These are phyloP conservation scores for Coniochaeta sp. DNA, from an alignment of 2,329 filamentous ascomycete genomes.

Conservation along the genomic window DNA sequence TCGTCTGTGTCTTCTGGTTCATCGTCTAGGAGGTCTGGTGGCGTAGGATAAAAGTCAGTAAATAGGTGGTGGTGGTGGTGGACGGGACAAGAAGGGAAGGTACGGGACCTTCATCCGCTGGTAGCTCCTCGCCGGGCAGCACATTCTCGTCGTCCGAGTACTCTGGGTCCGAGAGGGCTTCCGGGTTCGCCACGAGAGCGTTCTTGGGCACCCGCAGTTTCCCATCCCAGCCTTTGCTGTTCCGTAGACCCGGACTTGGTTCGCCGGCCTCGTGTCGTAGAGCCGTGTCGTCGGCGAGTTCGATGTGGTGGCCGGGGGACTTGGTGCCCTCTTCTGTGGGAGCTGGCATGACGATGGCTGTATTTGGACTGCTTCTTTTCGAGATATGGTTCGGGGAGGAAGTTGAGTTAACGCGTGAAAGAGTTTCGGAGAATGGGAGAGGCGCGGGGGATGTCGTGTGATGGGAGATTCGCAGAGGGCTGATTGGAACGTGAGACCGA, in stretches of 20 bases:
- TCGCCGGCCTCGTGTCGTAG: slow-evolving; percentile 30
- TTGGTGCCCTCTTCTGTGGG: slow-evolving; percentile 28
- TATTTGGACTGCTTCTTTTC: background rate
- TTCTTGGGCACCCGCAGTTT: slow-evolving; percentile 70
- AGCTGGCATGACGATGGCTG: slow-evolving; percentile 28
- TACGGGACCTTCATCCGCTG: slow-evolving; percentile 69
- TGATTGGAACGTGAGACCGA: background rate
- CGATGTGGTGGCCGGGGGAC: slow-evolving; percentile 36
- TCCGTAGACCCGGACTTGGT: slow-evolving; percentile 40
- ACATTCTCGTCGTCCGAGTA: slow-evolving; percentile 69
- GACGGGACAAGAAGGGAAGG: too few species aligned
- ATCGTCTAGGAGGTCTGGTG: slow-evolving; percentile 52
- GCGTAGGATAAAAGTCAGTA: slow-evolving; percentile 7
- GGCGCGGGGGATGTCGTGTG: background rate
- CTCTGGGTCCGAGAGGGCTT: slow-evolving; percentile 77
- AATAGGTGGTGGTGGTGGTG: too few species aligned
- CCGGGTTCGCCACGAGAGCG: slow-evolving; percentile 65
- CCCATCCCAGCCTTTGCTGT: slow-evolving; percentile 74
- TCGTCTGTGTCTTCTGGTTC: slow-evolving; percentile 61
- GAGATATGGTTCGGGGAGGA: too few species aligned
- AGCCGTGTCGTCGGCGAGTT: slow-evolving; percentile 36
- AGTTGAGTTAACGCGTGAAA: too few species aligned
- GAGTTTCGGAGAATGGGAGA: too few species aligned
- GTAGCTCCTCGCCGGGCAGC: slow-evolving; percentile 65
- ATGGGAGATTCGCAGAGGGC: background rate